phyloP scores from a whole-genome alignment of 139 green algal genomes.

The Chlorella sp. region DNA sequence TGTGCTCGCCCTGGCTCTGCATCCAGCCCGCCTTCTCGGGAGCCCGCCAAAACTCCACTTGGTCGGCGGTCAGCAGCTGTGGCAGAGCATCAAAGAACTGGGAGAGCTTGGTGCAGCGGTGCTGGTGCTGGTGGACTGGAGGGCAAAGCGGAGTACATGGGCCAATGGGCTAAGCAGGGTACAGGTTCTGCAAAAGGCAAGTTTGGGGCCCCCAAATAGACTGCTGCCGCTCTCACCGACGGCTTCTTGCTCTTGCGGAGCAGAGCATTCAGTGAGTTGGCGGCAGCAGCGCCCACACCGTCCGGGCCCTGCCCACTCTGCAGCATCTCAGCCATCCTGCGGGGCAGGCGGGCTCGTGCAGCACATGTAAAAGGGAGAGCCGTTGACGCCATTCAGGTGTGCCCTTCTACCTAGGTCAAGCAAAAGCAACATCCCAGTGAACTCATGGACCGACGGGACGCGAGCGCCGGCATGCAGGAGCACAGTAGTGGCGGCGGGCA shows the following conservation, averaged over 20 bases:
- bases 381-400: no score
- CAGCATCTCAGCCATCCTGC: constrained; percentile 86
- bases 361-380: no score
- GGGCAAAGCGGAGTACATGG: no score
- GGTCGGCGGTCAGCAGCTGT: constrained; percentile 76
- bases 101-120: not conserved
- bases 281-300: constrained; percentile 56
- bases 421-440: not conserved
- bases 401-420: no score
- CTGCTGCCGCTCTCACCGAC: not conserved
- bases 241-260: constrained; percentile 53
- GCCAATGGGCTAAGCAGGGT: no score
- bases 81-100: not conserved
- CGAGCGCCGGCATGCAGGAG: no score
- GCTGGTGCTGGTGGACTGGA: no score
- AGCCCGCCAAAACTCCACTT: constrained; percentile 89
- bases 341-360: no score
- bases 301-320: constrained; percentile 60
- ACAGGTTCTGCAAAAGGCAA: no score
- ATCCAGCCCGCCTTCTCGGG: constrained; percentile 92
- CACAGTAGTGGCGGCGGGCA: no score
- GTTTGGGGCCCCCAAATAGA: no score
- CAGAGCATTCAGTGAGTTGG: constrained; percentile 66
- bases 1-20: constrained; percentile 86
- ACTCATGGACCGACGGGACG: not conserved